Conservation (phyloP, 257 asterid genomes). For the Ilex asprella region DNA sequence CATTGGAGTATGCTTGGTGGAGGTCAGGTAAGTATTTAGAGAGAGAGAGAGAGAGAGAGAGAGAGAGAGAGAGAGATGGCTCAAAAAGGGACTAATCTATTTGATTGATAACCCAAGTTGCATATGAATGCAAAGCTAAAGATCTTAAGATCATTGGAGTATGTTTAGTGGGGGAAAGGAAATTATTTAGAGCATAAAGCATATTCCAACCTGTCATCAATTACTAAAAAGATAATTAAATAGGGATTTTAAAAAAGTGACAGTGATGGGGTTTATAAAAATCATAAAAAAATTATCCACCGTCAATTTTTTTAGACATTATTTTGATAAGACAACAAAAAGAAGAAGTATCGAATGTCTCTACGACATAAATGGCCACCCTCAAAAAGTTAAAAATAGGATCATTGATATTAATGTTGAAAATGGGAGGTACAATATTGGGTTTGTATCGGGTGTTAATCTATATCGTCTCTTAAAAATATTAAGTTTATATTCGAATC, state of each 20-base stretch:
- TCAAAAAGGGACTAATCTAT: not conserved
- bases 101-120: slow-evolving; percentile 8
- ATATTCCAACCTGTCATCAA: slow-evolving; percentile 17
- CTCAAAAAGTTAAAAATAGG: too few species aligned
- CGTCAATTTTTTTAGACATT: too few species aligned
- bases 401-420: too few species aligned
- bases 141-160: slow-evolving; percentile 2
- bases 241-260: not conserved
- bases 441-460: too few species aligned
- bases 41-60: not conserved
- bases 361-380: too few species aligned
- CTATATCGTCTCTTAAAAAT: too few species aligned
- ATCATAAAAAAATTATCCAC: not conserved
- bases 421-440: too few species aligned
- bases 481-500: too few species aligned
- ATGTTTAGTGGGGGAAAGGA: not conserved
- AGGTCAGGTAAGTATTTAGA: not conserved
- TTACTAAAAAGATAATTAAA: not conserved
- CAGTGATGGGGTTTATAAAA: slow-evolving; percentile 5
- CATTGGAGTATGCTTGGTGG: slow-evolving; percentile 1
- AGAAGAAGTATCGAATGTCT: too few species aligned
- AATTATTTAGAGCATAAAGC: slow-evolving; percentile 1
- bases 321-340: too few species aligned
- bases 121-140: slow-evolving; percentile 6
- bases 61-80: too few species aligned